Evolutionary conservation across 345 rosid species (phyloP).

Genomic region (Balakata baccata): DNA sequence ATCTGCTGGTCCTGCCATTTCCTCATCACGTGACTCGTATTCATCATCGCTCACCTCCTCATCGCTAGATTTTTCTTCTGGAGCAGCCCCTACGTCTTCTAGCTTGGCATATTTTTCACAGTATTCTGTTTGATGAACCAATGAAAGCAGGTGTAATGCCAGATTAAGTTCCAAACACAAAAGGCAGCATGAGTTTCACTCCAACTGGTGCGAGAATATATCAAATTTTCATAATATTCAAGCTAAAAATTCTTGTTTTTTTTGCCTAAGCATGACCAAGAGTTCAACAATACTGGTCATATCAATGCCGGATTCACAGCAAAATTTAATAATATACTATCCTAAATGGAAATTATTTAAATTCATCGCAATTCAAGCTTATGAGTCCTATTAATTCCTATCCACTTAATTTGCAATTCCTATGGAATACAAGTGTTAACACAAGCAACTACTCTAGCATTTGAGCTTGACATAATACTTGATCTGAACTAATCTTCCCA

Average conservation of each 20-base stretch:
- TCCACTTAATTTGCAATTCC: too few species aligned
- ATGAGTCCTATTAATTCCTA: too few species aligned
- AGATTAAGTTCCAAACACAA: not conserved
- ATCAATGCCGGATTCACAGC: not conserved
- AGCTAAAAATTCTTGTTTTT: not conserved
- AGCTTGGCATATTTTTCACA: constrained; percentile 63
- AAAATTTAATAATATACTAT: too few species aligned
- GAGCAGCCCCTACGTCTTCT: constrained; percentile 38
- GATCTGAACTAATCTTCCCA: too few species aligned
- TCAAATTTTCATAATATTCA: not conserved
- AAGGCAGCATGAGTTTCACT: not conserved
- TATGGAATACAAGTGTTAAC: too few species aligned
- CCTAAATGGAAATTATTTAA: too few species aligned
- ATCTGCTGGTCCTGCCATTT: constrained; percentile 50
- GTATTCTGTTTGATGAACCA: constrained; percentile 37
- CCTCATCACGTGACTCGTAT: constrained; percentile 45
- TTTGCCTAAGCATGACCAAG: not conserved
- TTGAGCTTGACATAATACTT: too few species aligned
- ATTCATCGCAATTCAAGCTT: too few species aligned
- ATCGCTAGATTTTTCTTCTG: constrained; percentile 44
- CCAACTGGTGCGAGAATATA: not conserved
- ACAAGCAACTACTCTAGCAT: too few species aligned
- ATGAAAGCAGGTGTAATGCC: not conserved
- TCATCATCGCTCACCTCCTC: constrained; percentile 53
- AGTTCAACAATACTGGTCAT: not conserved